Conservation (phyloP, 208 protist genomes). For the Wallacemonas rigidus region DNA sequence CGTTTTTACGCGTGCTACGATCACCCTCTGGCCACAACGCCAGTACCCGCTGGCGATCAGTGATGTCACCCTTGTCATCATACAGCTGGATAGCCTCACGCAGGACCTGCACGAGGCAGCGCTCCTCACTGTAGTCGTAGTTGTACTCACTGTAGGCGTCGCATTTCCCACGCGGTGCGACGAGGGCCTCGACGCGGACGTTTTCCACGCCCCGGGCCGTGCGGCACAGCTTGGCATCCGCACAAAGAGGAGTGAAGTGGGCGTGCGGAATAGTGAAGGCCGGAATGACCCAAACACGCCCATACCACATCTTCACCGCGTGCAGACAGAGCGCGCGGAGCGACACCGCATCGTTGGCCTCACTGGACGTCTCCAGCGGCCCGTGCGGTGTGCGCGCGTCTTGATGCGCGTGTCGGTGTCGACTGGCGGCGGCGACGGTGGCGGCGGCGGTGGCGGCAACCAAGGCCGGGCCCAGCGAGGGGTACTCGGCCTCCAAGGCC, state of each 20-base stretch:
- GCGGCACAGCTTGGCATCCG: background rate
- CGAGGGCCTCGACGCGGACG: background rate
- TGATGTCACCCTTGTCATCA: background rate
- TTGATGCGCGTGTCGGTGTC: background rate
- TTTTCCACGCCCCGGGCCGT: background rate
- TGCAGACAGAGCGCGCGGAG: constrained; percentile 1
- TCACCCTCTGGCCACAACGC: constrained; percentile 51
- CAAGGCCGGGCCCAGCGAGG: background rate
- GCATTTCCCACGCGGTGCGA: background rate
- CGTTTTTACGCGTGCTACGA: constrained; percentile 18
- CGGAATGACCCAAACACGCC: constrained; percentile 48
- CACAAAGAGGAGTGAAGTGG: constrained; percentile 14
- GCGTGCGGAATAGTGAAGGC: constrained; percentile 32
- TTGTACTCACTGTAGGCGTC: background rate
- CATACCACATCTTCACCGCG: constrained; percentile 20
- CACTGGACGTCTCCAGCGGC: background rate
- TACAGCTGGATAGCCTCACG: constrained; percentile 40
- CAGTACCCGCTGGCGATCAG: constrained; percentile 41
- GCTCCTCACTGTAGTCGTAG: constrained; percentile 40
- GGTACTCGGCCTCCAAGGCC: background rate
- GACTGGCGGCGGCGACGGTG: background rate
- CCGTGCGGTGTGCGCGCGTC: too few species aligned
- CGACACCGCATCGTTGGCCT: background rate
- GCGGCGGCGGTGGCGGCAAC: background rate
- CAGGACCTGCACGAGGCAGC: constrained; percentile 43